Base-by-base conservation (phyloP, 129 eudicot species). In the Ambrosia artemisiifolia region DNA sequence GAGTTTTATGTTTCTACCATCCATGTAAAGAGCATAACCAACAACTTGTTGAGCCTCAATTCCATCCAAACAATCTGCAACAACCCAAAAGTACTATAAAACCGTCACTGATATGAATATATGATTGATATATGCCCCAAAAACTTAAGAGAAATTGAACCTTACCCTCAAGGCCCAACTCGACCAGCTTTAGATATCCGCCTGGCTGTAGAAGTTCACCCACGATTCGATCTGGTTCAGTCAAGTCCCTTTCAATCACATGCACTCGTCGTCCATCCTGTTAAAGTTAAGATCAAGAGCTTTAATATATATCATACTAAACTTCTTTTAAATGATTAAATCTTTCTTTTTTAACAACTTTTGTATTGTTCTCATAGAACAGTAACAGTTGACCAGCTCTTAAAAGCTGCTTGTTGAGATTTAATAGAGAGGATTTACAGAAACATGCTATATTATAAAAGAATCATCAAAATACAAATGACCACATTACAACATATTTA, bases 141-240 rank as follows among this genome's bases (percentile, higher is more conserved):
- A 63, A 34, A 43, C 43, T 0, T 2, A 43, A 42, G 24, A 17
- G 68, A 40, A 40, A 8, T 10, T 40, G 4, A 51, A 59, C 62
- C 51, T 24, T 79, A 90, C 96, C 96, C 68, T 90, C 84, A 34
- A 87, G 89, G 46, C 96, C 96, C 72, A 90, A 83, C 78, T 90
- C 96, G 11, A 85, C 87, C 47, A 90, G 66, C 72, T 90, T 90
- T 40, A 83, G 49, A 63, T 87, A 90, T 63, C 96, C 96, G 51
- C 95, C 96, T 28, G 96, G 96, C 69, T 90, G 96, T 38, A 90
- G 76, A 59, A 90, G 88, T 73, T 90, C 96, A 63, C 96, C 96
- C 17, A 85, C 94, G 19, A 90, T 90, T 62, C 91, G 78, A 61
- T 90, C 84, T 13, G 88, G 96, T 78, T 87, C 95, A 19, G 81